These are phyloP conservation scores for Oxytropis ochrocephala DNA, from an alignment of 306 rosid species.

Conservation along the genomic window DNA sequence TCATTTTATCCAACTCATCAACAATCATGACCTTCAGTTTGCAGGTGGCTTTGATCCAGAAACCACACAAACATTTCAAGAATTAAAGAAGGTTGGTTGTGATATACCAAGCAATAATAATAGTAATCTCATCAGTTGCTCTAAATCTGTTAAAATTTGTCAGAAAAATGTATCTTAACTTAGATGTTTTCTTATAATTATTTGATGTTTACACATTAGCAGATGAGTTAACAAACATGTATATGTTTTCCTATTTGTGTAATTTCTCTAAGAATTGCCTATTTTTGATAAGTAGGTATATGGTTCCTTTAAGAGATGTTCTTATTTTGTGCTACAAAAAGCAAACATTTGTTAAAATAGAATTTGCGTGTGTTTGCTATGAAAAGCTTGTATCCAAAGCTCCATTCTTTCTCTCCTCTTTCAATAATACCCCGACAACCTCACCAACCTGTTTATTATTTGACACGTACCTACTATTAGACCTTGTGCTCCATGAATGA, in stretches of 20 bases:
- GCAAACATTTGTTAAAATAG: neutral
- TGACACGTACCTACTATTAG: too few species aligned
- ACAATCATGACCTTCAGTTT: constrained; percentile 45
- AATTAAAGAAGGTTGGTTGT: constrained; percentile 51
- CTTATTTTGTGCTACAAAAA: neutral
- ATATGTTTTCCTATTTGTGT: constrained; percentile 21
- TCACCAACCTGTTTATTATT: too few species aligned
- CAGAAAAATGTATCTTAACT: constrained; percentile 12
- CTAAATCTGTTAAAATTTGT: constrained; percentile 2
- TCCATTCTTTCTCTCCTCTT: too few species aligned
- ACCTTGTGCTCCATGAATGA: too few species aligned
- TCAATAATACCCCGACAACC: too few species aligned
- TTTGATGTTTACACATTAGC: constrained; percentile 10
- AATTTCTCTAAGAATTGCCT: constrained; percentile 14
- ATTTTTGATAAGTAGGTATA: neutral
- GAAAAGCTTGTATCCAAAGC: too few species aligned
- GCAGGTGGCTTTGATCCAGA: constrained; percentile 90
- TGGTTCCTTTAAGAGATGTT: neutral
- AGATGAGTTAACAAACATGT: constrained; percentile 7
- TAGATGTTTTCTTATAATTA: constrained; percentile 4
- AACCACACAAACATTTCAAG: constrained; percentile 50
- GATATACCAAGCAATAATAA: constrained; percentile 28
- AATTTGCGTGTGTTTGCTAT: too few species aligned
- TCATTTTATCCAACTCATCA: neutral
- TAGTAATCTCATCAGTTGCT: constrained; percentile 1